Evolutionary conservation across 441 rosid species (phyloP).

Genomic region (Flueggea neowawraea): DNA sequence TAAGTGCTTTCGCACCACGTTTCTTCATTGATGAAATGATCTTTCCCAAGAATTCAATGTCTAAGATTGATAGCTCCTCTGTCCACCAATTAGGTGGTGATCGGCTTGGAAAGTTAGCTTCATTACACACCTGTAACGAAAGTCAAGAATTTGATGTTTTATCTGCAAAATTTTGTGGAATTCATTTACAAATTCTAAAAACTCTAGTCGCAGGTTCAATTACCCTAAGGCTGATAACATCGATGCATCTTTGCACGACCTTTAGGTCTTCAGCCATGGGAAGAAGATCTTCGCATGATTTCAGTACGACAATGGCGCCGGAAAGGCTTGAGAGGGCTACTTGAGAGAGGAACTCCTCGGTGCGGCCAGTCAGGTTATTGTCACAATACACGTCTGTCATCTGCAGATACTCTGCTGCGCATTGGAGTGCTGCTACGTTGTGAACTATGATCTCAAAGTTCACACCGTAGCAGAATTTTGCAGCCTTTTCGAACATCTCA

Average conservation of each 20-base stretch:
- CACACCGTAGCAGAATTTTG: constrained; percentile 95
- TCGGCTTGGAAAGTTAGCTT: constrained; percentile 76
- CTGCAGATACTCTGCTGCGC: constrained; percentile 84
- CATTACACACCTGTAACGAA: constrained; percentile 51
- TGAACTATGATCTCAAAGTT: constrained; percentile 82
- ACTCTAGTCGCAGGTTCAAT: too few species aligned
- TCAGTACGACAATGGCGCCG: constrained; percentile 70
- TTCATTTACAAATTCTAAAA: too few species aligned
- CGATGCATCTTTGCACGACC: constrained; percentile 64
- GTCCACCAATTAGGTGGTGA: constrained; percentile 98
- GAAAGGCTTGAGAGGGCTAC: constrained; percentile 81
- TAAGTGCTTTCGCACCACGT: constrained; percentile 54
- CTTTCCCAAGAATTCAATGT: constrained; percentile 45
- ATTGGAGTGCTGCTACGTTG: constrained; percentile 70
- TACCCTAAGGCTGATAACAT: constrained; percentile 59
- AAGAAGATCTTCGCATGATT: constrained; percentile 73
- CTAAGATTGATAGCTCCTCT: constrained; percentile 76
- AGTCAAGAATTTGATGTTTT: not conserved
- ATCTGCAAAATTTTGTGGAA: too few species aligned
- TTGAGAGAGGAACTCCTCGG: constrained; percentile 80
- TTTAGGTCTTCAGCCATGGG: constrained; percentile 70
- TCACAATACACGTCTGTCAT: constrained; percentile 92
- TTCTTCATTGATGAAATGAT: constrained; percentile 60
- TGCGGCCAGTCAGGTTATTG: constrained; percentile 70
- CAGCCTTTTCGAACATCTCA: constrained; percentile 82